phyloP scores from a whole-genome alignment of 805 yeast genomes.

The Yarrowia porcina region DNA sequence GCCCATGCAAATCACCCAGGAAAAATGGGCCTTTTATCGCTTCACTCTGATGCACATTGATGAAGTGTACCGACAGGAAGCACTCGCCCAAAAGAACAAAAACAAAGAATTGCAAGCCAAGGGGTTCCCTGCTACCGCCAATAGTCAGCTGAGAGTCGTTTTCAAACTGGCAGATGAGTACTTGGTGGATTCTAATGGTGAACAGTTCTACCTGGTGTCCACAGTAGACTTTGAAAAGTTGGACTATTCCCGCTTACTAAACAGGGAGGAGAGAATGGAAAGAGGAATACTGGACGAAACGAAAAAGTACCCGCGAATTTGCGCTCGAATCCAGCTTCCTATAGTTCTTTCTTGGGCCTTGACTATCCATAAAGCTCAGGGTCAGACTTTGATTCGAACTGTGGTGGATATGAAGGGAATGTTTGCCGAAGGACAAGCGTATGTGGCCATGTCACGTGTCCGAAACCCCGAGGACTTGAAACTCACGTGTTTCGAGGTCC shows the following conservation, averaged over 20 bases:
- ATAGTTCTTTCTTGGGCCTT: conserved; percentile 89
- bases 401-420: conserved; percentile 70
- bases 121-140: background rate
- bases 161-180: conserved; percentile 7
- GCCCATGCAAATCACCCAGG: no score
- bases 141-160: background rate
- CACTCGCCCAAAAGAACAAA: conserved; percentile 2
- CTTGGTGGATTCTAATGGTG: background rate
- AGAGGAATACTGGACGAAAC: no score
- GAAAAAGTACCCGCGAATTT: background rate
- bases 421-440: conserved; percentile 92
- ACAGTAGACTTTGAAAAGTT: background rate
- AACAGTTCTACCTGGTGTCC: background rate
- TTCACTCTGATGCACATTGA: conserved; percentile 12
- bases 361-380: conserved; percentile 94
- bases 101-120: background rate
- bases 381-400: conserved; percentile 75
- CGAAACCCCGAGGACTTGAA: conserved; percentile 74
- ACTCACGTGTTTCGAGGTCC: conserved; percentile 62
- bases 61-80: conserved; percentile 3
- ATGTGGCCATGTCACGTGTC: conserved; percentile 93
- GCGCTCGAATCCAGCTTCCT: conserved; percentile 57
- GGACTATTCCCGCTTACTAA: background rate
- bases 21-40: background rate
- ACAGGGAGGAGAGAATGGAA: background rate